phyloP scores from a whole-genome alignment of 345 rosid species.

The Moricandia moricandioides region DNA sequence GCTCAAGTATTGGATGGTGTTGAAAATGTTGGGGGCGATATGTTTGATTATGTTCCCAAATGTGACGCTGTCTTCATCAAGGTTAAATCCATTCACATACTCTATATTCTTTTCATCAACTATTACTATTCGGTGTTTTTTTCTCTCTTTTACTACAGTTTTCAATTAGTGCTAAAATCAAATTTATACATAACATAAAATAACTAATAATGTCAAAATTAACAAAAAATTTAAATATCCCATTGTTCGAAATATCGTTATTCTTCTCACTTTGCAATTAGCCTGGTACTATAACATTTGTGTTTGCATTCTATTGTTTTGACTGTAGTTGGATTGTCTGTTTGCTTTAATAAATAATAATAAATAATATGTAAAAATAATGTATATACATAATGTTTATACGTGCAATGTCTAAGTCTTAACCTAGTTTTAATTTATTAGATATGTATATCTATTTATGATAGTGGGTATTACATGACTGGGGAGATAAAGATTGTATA shows the following conservation, averaged over 20 bases:
- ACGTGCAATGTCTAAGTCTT: too few relatives aligned
- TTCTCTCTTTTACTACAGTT: not conserved
- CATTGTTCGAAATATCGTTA: not conserved
- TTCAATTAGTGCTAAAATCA: not conserved
- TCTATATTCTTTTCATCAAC: not conserved
- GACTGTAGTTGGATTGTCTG: not conserved
- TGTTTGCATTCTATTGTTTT: not conserved
- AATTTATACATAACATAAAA: not conserved
- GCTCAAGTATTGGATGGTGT: too few relatives aligned
- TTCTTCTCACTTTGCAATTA: not conserved
- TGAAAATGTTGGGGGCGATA: conserved; percentile 55
- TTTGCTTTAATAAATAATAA: too few relatives aligned
- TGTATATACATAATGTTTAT: too few relatives aligned
- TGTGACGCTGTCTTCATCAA: conserved; percentile 56
- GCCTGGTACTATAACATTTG: not conserved
- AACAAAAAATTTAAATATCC: too few relatives aligned
- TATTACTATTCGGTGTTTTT: not conserved
- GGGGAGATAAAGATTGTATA: too few relatives aligned
- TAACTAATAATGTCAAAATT: too few relatives aligned
- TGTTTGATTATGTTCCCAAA: conserved; percentile 53
- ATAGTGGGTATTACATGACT: too few relatives aligned
- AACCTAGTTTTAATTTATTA: too few relatives aligned
- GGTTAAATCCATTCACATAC: conserved; percentile 39
- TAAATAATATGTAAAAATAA: too few relatives aligned
- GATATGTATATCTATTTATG: too few relatives aligned